A percentile compares a stretch with the other conserved stretches of the same genome.
Conservation (phyloP, 257 asterid species). For the Fraxinus anomala region DNA sequence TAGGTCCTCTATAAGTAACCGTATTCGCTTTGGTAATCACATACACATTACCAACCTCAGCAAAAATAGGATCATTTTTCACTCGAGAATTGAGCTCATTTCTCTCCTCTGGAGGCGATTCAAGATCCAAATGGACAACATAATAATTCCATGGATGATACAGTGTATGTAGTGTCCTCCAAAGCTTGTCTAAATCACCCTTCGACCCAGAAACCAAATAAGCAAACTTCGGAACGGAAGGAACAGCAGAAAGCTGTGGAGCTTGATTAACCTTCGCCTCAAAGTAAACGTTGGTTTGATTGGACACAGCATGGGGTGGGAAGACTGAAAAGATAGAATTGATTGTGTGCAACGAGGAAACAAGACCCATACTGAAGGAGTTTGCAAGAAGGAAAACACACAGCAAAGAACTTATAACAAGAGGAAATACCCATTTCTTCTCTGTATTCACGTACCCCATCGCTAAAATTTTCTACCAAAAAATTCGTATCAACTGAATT, state of each 20-base stretch:
- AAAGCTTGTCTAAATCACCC: constrained; percentile 82
- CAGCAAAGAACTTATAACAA: constrained; percentile 59
- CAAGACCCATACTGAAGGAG: constrained; percentile 66
- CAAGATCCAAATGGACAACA: constrained; percentile 83
- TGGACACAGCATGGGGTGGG: constrained; percentile 45
- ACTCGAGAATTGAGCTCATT: constrained; percentile 60
- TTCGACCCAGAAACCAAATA: constrained; percentile 80
- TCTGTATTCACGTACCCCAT: constrained; percentile 67
- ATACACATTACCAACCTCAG: constrained; percentile 64
- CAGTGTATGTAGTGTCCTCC: constrained; percentile 79
- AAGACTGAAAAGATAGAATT: constrained; percentile 57
- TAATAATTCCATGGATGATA: constrained; percentile 93
- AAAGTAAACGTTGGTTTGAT: constrained; percentile 39
- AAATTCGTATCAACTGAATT: constrained; percentile 29
- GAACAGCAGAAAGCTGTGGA: constrained; percentile 56
- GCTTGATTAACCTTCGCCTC: constrained; percentile 44
- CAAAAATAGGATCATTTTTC: constrained; percentile 52
- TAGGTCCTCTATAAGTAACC: constrained; percentile 95
- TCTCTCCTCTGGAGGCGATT: constrained; percentile 80
- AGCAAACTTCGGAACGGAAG: constrained; percentile 77
- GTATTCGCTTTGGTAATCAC: constrained; percentile 77
- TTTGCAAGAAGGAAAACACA: constrained; percentile 65
- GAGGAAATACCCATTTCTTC: constrained; percentile 79
- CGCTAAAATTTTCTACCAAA: constrained; percentile 36
- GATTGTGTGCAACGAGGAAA: constrained; percentile 57